phyloP scores from a whole-genome alignment of 352 stramenopile genomes.

The Phytopythium ostracodes region DNA sequence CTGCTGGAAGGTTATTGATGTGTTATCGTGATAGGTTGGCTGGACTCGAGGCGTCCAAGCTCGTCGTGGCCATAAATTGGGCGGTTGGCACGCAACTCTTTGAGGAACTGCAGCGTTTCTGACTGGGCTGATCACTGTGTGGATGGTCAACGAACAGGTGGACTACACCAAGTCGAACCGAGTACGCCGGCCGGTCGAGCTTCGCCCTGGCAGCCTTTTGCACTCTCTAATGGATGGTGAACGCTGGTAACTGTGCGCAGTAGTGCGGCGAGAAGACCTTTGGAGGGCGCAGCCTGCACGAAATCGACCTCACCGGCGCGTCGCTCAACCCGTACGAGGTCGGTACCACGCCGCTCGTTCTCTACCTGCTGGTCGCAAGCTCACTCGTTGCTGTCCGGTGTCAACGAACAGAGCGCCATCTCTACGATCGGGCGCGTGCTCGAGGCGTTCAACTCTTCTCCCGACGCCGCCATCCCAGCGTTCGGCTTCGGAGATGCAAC shows the following conservation, averaged over 20 bases:
- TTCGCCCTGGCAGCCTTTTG: background rate
- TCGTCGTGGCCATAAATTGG: conserved; percentile 1
- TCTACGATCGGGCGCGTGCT: conserved; percentile 71
- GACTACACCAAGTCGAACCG: conserved; percentile 7
- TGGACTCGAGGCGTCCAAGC: background rate
- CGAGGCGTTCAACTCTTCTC: conserved; percentile 54
- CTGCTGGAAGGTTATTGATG: too few species aligned
- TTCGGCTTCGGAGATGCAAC: conserved; percentile 55
- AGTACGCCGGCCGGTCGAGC: background rate
- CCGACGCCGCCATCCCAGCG: conserved; percentile 71
- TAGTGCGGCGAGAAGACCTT: conserved; percentile 9
- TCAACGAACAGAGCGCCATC: conserved; percentile 51
- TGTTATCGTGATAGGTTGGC: background rate
- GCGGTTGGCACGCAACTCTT: background rate
- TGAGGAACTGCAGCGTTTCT: background rate
- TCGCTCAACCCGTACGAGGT: conserved; percentile 7
- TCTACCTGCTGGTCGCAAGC: background rate
- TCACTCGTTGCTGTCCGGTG: too few species aligned
- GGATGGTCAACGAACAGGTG: conserved; percentile 4
- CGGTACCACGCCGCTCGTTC: background rate
- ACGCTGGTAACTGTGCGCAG: background rate
- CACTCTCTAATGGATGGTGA: background rate
- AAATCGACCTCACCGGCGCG: background rate
- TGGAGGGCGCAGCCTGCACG: conserved; percentile 3
- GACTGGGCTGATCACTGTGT: background rate